Base-by-base conservation (phyloP, 495 filamentous ascomycete genomes). In the Neurospora discreta region DNA sequence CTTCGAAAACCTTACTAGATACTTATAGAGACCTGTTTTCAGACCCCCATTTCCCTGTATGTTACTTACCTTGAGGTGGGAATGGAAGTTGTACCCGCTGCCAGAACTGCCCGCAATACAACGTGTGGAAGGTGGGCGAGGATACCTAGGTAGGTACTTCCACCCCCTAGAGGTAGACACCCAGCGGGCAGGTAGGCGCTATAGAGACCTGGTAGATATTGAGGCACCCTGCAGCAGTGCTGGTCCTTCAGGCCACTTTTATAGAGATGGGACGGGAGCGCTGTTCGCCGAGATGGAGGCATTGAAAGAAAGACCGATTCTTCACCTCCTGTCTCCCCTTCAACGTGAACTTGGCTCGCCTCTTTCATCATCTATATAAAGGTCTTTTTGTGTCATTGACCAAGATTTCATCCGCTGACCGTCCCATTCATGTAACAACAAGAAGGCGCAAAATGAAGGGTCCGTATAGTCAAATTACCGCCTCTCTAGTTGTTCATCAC, bases 371-470 rank as follows among this genome's bases (percentile, higher is more conserved):
- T n/a, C n/a, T n/a, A n/a, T n/a, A n/a, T n/a, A n/a, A n/a, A n/a
- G n/a, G n/a, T n/a, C n/a, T n/a, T n/a, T n/a, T n/a, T n/a, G n/a
- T n/a, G n/a, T n/a, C n/a, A n/a, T n/a, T n/a, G 33, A 36, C 6
- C 33, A 36, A 36, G 3, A 36, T 5, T 36, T 36, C 33, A 36
- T 0, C 33, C 4, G 33, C 33, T 36, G 6, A 36, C 33, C 4
- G 33, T 36, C 6, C 33, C 33, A 36, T 36, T 36, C 33, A 36
- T 5, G 6, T 36, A 3, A 5, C 0, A 71, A 20, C 42, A 44
- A 3, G 30, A 71, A 39, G 42, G 11, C 10, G 52, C 26, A 76
- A 68, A 46, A 79, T 79, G 78, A 80, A 79, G 72, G 79, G 79
- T 79, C 42, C 36, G n/a, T 65, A 33, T 67, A 39, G 52, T 9